Conservation (phyloP, 2,329 filamentous ascomycete species). For the Aspergillus tamarii region DNA sequence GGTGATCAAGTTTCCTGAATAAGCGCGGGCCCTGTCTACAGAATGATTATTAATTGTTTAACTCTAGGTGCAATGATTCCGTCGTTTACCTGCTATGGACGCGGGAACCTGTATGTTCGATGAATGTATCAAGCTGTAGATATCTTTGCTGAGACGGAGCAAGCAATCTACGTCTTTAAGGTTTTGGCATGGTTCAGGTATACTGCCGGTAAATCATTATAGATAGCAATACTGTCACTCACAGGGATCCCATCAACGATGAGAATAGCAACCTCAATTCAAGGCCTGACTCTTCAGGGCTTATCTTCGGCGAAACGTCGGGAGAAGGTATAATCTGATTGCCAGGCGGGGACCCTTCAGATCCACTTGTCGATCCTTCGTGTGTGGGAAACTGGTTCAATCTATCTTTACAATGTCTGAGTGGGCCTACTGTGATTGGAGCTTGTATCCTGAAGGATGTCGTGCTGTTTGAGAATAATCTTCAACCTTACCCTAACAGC, state of each 20-base stretch:
- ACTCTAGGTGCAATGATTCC: accelerated
- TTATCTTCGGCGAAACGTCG: neutral
- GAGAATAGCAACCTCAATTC: neutral
- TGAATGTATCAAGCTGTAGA: neutral
- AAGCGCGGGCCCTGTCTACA: too few relatives aligned
- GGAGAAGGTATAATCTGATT: neutral
- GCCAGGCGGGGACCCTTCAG: neutral
- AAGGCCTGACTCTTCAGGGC: neutral
- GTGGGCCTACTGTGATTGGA: neutral
- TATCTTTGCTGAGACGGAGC: neutral
- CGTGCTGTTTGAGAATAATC: neutral
- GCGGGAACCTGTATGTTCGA: too few relatives aligned
- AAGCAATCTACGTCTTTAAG: accelerated
- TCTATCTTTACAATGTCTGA: neutral
- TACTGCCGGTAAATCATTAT: too few relatives aligned
- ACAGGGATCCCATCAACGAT: neutral
- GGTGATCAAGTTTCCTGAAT: neutral
- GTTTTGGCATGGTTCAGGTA: neutral
- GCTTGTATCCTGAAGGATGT: neutral
- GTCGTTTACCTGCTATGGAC: neutral
- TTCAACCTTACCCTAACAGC: neutral
- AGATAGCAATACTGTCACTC: neutral
- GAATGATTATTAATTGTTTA: neutral
- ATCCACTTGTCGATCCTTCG: neutral
- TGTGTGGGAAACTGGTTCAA: neutral